Evolutionary conservation across 2,329 filamentous ascomycete species (phyloP), one percentile per base, ranked within the genome.

Genomic region (Ceratocystis huliohia): DNA sequence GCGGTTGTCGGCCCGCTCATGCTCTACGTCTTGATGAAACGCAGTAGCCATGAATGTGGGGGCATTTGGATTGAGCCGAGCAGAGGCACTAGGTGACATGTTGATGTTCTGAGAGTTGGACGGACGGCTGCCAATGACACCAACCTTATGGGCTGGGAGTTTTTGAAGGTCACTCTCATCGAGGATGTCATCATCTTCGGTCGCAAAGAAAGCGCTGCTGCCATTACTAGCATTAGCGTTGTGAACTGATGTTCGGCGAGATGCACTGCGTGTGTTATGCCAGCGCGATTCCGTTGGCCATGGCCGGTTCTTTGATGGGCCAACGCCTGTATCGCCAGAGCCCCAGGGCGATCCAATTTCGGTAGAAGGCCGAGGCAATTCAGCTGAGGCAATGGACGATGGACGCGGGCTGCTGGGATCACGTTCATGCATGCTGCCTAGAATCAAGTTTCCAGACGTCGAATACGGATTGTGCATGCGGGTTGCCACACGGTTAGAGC

Each of bases 21-120:
- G 15, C 2, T 77, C 74, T 71, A 76, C 75, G 46, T 76, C 75
- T 69, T 71, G 76, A 17, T 81, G 79, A 71, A 85, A 83, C 67
- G 94, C 84, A 46, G 86, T 82, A 8, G 82, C 86, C 75, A 88
- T 93, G 74, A 97, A 97, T 0, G 88, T 89, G 7, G 92, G 92
- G 0, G 93, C 94, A 5, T 89, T 84, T 6, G 94, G 94, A 72
- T 99, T 97, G 33, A 97, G 81, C 71, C 75, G 86, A 77, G 74
- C 85, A 75, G 73, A 86, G 78, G 72, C 80, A 78, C 61, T 79
- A 78, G 72, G 82, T 74, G 73, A 74, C 17, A 74, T 78, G 48
- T 76, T 71, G 5, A 73, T 70, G 13, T 20, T 50, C 7, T 50
- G 17, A 3, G 78, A 76, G 59, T 68, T 57, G 1, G 66, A 41